A percentile compares a stretch with the other conserved stretches of the same genome.
These are phyloP conservation scores for Candida montana DNA, from an alignment of 805 yeast species.

Conservation along the genomic window DNA sequence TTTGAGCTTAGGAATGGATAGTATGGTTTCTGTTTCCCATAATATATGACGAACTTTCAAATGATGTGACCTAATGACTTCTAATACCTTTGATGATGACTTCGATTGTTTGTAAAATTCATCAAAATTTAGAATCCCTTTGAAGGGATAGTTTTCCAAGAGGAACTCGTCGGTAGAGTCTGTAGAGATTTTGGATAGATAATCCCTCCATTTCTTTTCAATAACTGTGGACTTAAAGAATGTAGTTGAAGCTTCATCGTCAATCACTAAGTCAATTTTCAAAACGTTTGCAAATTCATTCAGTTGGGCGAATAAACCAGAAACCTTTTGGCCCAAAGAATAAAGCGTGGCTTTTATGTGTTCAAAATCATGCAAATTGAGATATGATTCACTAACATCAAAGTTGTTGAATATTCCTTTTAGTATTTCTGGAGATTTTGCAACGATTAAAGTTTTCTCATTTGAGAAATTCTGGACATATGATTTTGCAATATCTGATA, in stretches of 20 bases:
- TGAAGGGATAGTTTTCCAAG: slow-evolving; percentile 14
- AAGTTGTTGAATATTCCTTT: not conserved
- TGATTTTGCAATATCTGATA: slow-evolving; percentile 21
- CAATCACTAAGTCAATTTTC: slow-evolving; percentile 31
- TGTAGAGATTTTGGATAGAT: not conserved
- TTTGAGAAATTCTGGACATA: slow-evolving; percentile 20
- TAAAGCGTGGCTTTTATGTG: not conserved
- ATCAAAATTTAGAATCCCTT: not conserved
- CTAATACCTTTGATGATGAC: not conserved
- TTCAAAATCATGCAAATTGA: slow-evolving; percentile 9
- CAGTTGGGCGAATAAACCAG: slow-evolving; percentile 17
- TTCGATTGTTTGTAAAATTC: not conserved
- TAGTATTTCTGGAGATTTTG: slow-evolving; percentile 6
- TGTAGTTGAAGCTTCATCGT: slow-evolving; percentile 32
- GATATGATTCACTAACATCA: not conserved
- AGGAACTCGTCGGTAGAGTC: not conserved
- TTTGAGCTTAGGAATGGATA: not conserved
- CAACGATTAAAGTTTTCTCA: slow-evolving; percentile 12
- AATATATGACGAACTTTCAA: not conserved
- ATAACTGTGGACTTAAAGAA: slow-evolving; percentile 28
- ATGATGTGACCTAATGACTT: slow-evolving; percentile 12
- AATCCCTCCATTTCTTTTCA: slow-evolving; percentile 10
- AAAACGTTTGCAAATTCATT: slow-evolving; percentile 27
- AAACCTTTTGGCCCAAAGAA: slow-evolving; percentile 11
- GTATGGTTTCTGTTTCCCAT: not conserved